A percentile compares a stretch with the other conserved stretches of the same genome.
These are phyloP conservation scores for Phalaenopsis aphrodite DNA, from an alignment of 106 monocot species.

Conservation along the genomic window DNA sequence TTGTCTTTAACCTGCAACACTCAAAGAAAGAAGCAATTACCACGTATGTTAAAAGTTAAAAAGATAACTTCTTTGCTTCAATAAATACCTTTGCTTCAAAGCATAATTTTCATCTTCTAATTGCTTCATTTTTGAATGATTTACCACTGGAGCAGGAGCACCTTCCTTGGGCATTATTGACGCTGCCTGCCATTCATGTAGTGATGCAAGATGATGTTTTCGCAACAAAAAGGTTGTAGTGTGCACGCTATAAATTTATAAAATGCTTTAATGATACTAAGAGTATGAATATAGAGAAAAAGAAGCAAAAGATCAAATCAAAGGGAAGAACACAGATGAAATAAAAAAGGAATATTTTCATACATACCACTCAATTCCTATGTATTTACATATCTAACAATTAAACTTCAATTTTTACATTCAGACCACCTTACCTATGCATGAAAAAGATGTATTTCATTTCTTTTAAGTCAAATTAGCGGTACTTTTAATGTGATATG, in stretches of 20 bases:
- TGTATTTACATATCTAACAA: too few species aligned
- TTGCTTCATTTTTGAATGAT: slow-evolving; percentile 14
- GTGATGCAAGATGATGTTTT: background rate
- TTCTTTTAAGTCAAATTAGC: too few species aligned
- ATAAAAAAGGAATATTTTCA: background rate
- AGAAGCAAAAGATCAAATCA: background rate
- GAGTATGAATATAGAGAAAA: background rate
- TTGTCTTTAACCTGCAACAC: slow-evolving; percentile 26
- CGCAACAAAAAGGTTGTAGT: background rate
- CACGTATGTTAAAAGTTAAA: too few species aligned
- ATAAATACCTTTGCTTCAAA: slow-evolving; percentile 37
- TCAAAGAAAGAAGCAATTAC: background rate
- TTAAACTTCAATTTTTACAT: too few species aligned
- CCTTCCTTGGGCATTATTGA: slow-evolving; percentile 7
- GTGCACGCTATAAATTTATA: slow-evolving; percentile 1
- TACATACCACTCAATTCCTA: too few species aligned
- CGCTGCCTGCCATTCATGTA: slow-evolving; percentile 8
- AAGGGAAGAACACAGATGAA: background rate
- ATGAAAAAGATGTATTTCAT: too few species aligned
- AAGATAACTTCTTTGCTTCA: background rate
- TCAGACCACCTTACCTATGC: too few species aligned
- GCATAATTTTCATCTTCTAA: slow-evolving; percentile 39
- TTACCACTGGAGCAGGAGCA: background rate
- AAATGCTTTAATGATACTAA: background rate
- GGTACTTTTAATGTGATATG: too few species aligned